Percentiles rank a stretch among this genome's conserved stretches.
Evolutionary conservation across 495 filamentous ascomycete species (phyloP).

Genomic region (Talaromyces liani): DNA sequence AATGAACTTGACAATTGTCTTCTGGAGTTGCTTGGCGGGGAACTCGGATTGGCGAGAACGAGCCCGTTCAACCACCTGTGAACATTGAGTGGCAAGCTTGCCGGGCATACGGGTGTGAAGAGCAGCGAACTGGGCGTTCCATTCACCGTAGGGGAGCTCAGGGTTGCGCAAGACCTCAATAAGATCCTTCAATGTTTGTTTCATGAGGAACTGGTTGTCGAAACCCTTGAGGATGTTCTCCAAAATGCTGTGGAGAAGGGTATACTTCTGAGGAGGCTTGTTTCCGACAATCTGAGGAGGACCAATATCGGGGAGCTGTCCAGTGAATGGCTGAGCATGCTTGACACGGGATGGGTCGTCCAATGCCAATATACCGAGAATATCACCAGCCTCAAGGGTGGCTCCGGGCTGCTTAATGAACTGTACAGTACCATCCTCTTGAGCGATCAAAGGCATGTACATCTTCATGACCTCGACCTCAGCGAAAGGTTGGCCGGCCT

Average conservation of each 20-base stretch:
- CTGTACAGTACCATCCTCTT: constrained; percentile 95
- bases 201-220: constrained; percentile 98
- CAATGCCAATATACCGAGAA: constrained; percentile 92
- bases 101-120: constrained; percentile 94
- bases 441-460: constrained; percentile 98
- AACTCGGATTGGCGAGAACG: constrained; percentile 75
- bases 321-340: constrained; percentile 93
- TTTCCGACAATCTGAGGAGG: constrained; percentile 76
- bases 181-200: constrained; percentile 76
- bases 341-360: constrained; percentile 96
- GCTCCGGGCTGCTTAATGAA: constrained; percentile 98
- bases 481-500: constrained; percentile 86
- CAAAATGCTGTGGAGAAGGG: constrained; percentile 67
- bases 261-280: constrained; percentile 88
- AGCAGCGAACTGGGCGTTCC: constrained; percentile 88
- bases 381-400: constrained; percentile 96
- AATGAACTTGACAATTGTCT: constrained; percentile 78
- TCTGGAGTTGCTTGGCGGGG: constrained; percentile 79
- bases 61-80: constrained; percentile 77
- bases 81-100: constrained; percentile 75
- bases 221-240: constrained; percentile 87
- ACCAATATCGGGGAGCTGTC: constrained; percentile 82
- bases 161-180: constrained; percentile 82
- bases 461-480: constrained; percentile 99
- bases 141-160: constrained; percentile 93